A percentile compares a stretch with the other conserved stretches of the same genome.
phyloP scores from a whole-genome alignment of 2,329 filamentous ascomycete species.

The Phyllosticta citriasiana region DNA sequence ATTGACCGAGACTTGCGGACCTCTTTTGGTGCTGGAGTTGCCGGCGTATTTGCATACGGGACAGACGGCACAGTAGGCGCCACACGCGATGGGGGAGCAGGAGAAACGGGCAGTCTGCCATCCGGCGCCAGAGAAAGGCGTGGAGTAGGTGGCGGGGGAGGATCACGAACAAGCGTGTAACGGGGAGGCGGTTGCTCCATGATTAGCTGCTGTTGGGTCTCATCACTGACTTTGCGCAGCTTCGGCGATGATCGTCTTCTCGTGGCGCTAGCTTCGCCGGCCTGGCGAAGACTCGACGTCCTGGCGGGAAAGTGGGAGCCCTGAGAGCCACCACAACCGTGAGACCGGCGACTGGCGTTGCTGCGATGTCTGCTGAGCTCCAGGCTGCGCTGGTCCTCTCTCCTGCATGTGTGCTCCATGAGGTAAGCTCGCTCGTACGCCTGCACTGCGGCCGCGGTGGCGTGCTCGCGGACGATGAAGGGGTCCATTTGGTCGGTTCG shows the following conservation, averaged over 20 bases:
- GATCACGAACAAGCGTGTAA: background rate
- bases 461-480: conserved; percentile 24
- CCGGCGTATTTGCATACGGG: background rate
- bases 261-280: background rate
- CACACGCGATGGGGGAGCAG: conserved; percentile 16
- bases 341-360: conserved; percentile 24
- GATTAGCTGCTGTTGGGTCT: background rate
- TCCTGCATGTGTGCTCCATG: conserved; percentile 14
- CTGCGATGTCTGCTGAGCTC: conserved; percentile 21
- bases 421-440: conserved; percentile 25
- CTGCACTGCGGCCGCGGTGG: conserved; percentile 27
- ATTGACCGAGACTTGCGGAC: conserved; percentile 10
- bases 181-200: background rate
- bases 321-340: conserved; percentile 25
- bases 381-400: conserved; percentile 10
- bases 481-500: conserved; percentile 18
- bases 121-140: background rate
- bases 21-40: background rate
- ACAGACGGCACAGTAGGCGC: background rate
- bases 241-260: conserved; percentile 8
- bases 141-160: background rate
- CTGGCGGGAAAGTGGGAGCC: conserved; percentile 29
- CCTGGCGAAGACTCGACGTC: conserved; percentile 19
- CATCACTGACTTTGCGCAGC: conserved; percentile 8
- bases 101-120: conserved; percentile 13